Conservation (phyloP, 345 rosid species). For the Abelmoschus esculentus region DNA sequence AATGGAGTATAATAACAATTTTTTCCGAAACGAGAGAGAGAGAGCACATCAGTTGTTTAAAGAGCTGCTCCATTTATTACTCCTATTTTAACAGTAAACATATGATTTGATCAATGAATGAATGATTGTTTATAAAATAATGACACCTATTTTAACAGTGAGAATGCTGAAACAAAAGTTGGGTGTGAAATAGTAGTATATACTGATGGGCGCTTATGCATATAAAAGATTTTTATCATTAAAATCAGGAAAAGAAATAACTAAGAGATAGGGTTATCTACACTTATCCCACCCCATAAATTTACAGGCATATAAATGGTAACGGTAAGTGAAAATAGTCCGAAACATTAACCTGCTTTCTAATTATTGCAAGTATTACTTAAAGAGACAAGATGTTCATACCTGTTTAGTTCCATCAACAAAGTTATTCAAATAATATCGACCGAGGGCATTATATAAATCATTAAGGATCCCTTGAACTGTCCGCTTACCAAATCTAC, state of each 20-base stretch:
- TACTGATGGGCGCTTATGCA: neutral
- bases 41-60: neutral
- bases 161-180: neutral
- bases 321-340: neutral
- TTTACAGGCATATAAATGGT: neutral
- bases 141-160: neutral
- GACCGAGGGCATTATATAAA: slow-evolving; percentile 70
- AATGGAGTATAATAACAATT: neutral
- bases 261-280: neutral
- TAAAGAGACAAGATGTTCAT: neutral
- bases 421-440: slow-evolving; percentile 93
- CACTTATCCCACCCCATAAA: neutral
- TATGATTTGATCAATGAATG: neutral
- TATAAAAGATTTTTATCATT: neutral
- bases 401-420: slow-evolving; percentile 94
- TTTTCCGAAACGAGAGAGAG: too few species aligned
- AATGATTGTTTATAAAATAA: neutral
- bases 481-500: slow-evolving; percentile 81
- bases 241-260: neutral
- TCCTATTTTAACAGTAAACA: neutral
- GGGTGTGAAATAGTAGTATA: neutral
- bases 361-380: slow-evolving; percentile 4
- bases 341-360: neutral
- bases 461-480: slow-evolving; percentile 78
- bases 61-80: neutral